phyloP scores from a whole-genome alignment of 768 basidiomycete genomes.

The Tricholoma sp. region DNA sequence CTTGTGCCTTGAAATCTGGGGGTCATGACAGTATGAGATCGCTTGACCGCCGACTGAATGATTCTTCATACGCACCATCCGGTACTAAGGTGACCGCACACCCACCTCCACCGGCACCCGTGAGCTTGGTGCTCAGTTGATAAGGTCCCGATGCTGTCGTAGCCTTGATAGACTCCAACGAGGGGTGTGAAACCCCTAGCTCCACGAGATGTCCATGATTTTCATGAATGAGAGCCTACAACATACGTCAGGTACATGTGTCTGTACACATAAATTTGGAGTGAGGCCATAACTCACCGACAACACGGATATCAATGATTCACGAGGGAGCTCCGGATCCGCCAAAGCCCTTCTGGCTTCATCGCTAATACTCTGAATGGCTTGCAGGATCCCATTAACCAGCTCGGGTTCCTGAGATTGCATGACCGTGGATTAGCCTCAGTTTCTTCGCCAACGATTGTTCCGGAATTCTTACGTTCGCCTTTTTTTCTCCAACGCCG shows the following conservation, averaged over 20 bases:
- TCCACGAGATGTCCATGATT: conserved; percentile 83
- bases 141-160: conserved; percentile 62
- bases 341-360: conserved; percentile 72
- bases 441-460: conserved; percentile 1
- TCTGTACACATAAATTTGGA: conserved; percentile 2
- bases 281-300: conserved; percentile 47
- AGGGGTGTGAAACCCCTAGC: conserved; percentile 88
- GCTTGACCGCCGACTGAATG: conserved; percentile 6
- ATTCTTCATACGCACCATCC: conserved; percentile 56
- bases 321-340: conserved; percentile 66
- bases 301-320: conserved; percentile 56
- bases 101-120: conserved; percentile 98
- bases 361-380: conserved; percentile 83
- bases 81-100: conserved; percentile 95
- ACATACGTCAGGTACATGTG: conserved; percentile 14
- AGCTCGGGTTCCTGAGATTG: conserved; percentile 70
- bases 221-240: conserved; percentile 75
- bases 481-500: conserved; percentile 72
- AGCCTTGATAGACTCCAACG: conserved; percentile 76
- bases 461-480: conserved; percentile 37
- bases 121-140: conserved; percentile 84
- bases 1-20: conserved; percentile 63
- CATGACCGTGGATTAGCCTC: conserved; percentile 7
- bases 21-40: conserved; percentile 10
- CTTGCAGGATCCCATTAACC: conserved; percentile 68